phyloP scores from a whole-genome alignment of 352 stramenopile genomes.

The Discostella stelligera region DNA sequence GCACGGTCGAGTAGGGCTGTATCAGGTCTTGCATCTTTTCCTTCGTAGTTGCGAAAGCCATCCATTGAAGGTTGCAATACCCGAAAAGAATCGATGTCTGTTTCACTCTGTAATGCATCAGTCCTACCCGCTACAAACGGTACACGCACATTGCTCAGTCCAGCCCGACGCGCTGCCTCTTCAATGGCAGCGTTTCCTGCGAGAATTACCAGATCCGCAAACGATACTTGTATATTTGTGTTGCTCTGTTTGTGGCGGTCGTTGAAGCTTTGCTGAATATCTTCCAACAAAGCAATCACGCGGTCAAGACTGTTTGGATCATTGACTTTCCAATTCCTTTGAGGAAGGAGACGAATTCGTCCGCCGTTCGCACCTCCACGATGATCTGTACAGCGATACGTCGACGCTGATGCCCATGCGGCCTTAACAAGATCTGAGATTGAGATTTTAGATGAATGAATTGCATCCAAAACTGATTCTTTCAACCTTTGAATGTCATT shows the following conservation, averaged over 20 bases:
- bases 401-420: constrained; percentile 72
- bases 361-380: constrained; percentile 76
- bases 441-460: constrained; percentile 45
- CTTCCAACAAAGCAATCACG: constrained; percentile 55
- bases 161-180: constrained; percentile 50
- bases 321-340: constrained; percentile 74
- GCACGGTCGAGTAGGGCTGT: constrained; percentile 67
- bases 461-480: constrained; percentile 39
- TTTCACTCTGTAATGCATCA: constrained; percentile 69
- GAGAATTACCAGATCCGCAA: constrained; percentile 77
- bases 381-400: constrained; percentile 74
- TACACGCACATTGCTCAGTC: constrained; percentile 50
- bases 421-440: constrained; percentile 58
- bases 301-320: constrained; percentile 60
- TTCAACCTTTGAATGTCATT: constrained; percentile 56
- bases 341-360: constrained; percentile 62
- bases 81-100: constrained; percentile 63
- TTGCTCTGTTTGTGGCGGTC: constrained; percentile 12
- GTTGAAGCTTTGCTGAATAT: constrained; percentile 59
- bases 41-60: constrained; percentile 76
- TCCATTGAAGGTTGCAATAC: constrained; percentile 61
- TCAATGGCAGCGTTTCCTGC: constrained; percentile 70
- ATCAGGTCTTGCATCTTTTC: constrained; percentile 36
- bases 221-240: constrained; percentile 57
- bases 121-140: constrained; percentile 68